Evolutionary conservation across 805 yeast species (phyloP).

Genomic region (Torulaspora maleeae): DNA sequence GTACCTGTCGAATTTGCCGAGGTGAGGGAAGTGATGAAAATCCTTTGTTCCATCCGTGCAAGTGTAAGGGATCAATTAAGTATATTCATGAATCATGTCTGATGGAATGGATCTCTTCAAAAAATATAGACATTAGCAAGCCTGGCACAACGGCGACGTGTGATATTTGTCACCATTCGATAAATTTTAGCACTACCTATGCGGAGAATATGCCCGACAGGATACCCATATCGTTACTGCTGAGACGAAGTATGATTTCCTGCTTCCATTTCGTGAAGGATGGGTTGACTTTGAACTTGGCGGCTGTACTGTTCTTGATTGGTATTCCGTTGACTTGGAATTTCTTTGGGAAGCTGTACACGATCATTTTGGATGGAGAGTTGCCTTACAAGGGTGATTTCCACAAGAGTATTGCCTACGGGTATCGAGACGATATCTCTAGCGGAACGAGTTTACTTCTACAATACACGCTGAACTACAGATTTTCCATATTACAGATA

Average conservation of each 20-base stretch:
- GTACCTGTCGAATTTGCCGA: constrained; percentile 85
- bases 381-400: constrained; percentile 40
- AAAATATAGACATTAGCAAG: constrained; percentile 30
- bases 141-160: constrained; percentile 56
- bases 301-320: constrained; percentile 40
- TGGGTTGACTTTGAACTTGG: constrained; percentile 18
- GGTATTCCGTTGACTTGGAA: constrained; percentile 60
- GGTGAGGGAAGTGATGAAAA: constrained; percentile 77
- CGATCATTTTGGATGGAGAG: constrained; percentile 53
- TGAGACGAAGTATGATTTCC: constrained; percentile 37
- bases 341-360: constrained; percentile 47
- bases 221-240: constrained; percentile 52
- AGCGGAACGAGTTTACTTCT: constrained; percentile 11
- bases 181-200: constrained; percentile 62
- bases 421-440: constrained; percentile 18
- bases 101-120: constrained; percentile 69
- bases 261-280: constrained; percentile 16
- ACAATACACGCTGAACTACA: constrained; percentile 22
- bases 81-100: constrained; percentile 92
- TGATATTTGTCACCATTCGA: constrained; percentile 82
- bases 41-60: constrained; percentile 88
- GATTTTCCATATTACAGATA: constrained; percentile 36
- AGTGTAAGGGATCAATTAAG: constrained; percentile 88
- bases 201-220: constrained; percentile 57
- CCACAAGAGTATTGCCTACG: constrained; percentile 28